Conservation (phyloP, 2,329 filamentous ascomycete species). For the Colletotrichum filicis region DNA sequence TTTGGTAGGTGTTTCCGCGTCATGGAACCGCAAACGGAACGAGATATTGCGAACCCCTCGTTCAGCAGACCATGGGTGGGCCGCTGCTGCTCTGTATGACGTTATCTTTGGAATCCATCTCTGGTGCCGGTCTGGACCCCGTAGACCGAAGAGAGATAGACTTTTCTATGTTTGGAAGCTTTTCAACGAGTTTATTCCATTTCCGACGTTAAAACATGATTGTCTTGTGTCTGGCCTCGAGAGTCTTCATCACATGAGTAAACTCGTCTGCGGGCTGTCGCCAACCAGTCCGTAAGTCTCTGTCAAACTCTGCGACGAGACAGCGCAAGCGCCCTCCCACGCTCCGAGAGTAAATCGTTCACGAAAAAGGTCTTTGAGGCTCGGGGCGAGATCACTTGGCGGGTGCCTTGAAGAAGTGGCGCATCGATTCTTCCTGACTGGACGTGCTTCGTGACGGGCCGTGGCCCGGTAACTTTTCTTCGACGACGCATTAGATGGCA, state of each 20-base stretch:
- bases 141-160: not conserved
- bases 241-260: not conserved
- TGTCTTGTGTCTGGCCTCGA: not conserved
- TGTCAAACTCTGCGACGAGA: not conserved
- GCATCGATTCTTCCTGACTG: not conserved
- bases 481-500: not conserved
- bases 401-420: not conserved
- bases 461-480: not conserved
- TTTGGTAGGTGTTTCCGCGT: not conserved
- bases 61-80: not conserved
- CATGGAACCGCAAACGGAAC: conserved; percentile 25
- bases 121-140: not conserved
- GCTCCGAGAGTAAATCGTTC: not conserved
- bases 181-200: not conserved
- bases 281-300: not conserved
- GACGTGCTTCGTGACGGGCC: not conserved
- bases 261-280: not conserved
- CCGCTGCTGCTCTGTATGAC: not conserved
- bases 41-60: not conserved
- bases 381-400: not conserved
- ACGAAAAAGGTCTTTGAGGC: not conserved
- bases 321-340: not conserved
- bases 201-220: not conserved
- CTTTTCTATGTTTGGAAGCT: not conserved
- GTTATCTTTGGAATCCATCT: not conserved